Evolutionary conservation across 2,329 filamentous ascomycete species (phyloP), one percentile per base, ranked within the genome.

Genomic region (Cladosporium austrohemisphaericum): DNA sequence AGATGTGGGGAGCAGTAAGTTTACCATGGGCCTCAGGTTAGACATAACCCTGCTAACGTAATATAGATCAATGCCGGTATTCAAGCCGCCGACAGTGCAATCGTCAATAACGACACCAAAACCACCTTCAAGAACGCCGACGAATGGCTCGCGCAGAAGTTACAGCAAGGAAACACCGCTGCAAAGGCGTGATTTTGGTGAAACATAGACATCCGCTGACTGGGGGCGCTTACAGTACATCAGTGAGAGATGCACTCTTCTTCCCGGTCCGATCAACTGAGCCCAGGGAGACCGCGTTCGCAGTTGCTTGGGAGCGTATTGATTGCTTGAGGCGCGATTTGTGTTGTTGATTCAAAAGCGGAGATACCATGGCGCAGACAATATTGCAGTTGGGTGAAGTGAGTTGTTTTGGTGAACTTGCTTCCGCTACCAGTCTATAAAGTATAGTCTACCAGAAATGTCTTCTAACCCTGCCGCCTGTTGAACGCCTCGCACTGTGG

Each of bases 1-100:
- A 74, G 51, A 66, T 85, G 22, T 86, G 81, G 81, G 81, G 83
- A 71, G 80, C 81, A 50, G 78, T 82, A 69, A 68, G 77, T 74
- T 26, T 16, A 18, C 18, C 36, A 2, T 11, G 18, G 33, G 13
- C 19, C 19, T 16, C 35, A 13, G 9, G 13, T 33, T 38, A 35
- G 46, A 19, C 18, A 33, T 49, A 11, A 36, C 11, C 28, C 10
- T 41, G 23, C 49, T 57, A 49, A 56, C 37, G 3, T 33, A 51
- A 9, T 37, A 10, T 49, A 80, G 78, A 70, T 84, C 47, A 80
- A 78, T 59, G 74, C 74, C 47, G 81, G 77, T 13, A 73, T 83
- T 23, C 78, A 81, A 60, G 71, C 68, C 35, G 75, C 76, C 2
- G 75, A 75, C 11, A 73, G 71, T 37, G 73, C 76, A 41, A 68